Evolutionary conservation across 768 basidiomycete genomes (phyloP).

Genomic region (Solioccasus polychromus): DNA sequence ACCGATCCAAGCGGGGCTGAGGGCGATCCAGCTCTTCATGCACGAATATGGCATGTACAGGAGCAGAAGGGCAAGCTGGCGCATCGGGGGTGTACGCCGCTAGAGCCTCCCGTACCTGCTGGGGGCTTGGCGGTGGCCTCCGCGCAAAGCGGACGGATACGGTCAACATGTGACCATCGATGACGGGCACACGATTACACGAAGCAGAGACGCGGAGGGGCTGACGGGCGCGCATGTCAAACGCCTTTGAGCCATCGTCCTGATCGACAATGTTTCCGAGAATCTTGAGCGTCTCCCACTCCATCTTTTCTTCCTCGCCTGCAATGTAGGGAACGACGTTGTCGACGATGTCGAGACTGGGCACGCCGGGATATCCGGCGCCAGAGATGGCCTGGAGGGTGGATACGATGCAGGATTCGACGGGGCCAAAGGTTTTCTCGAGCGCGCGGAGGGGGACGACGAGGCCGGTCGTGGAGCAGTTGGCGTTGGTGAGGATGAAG

Average conservation of each 20-base stretch:
- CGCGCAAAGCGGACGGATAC: conserved; percentile 82
- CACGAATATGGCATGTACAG: conserved; percentile 80
- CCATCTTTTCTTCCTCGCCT: conserved; percentile 97
- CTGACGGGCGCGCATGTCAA: conserved; percentile 80
- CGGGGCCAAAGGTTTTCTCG: conserved; percentile 89
- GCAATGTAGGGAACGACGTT: conserved; percentile 94
- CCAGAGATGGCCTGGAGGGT: conserved; percentile 99
- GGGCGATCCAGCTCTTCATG: conserved; percentile 92
- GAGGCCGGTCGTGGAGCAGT: conserved; percentile 93
- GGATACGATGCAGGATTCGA: conserved; percentile 87
- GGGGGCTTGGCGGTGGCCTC: conserved; percentile 79
- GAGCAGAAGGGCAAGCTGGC: conserved; percentile 81
- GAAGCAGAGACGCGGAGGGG: conserved; percentile 89
- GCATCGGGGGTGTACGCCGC: conserved; percentile 71
- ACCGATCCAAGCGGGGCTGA: conserved; percentile 89
- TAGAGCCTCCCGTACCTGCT: conserved; percentile 84
- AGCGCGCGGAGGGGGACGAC: conserved; percentile 90
- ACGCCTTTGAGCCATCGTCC: conserved; percentile 55
- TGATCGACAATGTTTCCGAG: conserved; percentile 73
- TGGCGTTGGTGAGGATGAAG: conserved; percentile 98
- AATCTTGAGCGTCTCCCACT: conserved; percentile 98
- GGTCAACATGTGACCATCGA: conserved; percentile 92
- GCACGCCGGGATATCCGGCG: conserved; percentile 94
- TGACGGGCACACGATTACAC: conserved; percentile 93
- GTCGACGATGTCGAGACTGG: conserved; percentile 88